phyloP scores from a whole-genome alignment of 225 moss, liverwort and hornwort genomes.

The Pleurozium schreberi region DNA sequence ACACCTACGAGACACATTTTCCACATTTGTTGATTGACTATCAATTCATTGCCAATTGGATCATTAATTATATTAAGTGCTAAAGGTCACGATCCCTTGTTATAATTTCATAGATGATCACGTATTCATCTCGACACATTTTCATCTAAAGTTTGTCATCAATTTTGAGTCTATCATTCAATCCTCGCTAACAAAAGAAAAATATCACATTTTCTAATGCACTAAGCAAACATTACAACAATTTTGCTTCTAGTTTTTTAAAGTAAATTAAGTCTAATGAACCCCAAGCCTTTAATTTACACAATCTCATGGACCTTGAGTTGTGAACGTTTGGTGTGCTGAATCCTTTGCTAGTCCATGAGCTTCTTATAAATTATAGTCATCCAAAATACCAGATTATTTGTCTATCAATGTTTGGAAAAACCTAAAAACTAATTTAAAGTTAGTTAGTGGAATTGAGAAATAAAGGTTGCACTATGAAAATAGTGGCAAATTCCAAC shows the following conservation, averaged over 20 bases:
- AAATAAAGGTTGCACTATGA: no score
- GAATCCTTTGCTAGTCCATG: background rate
- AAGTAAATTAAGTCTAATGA: background rate
- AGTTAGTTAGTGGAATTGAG: no score
- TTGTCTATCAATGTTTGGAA: no score
- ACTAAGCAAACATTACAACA: background rate
- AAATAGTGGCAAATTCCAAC: no score
- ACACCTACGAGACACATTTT: background rate
- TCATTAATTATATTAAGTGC: background rate
- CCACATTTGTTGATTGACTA: background rate
- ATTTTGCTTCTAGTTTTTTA: background rate
- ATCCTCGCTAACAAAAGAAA: background rate
- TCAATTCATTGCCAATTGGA: background rate
- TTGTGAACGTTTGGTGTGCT: background rate
- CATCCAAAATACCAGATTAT: background rate
- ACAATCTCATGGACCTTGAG: background rate
- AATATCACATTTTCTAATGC: background rate
- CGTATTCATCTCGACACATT: background rate
- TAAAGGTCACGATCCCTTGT: background rate
- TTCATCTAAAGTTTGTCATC: background rate
- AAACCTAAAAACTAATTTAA: no score
- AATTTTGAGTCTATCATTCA: background rate
- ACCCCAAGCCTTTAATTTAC: background rate
- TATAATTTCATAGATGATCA: background rate
- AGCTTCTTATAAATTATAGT: background rate